These are phyloP conservation scores for Zygotorulaspora danielsina DNA, from an alignment of 805 yeast species.

Conservation along the genomic window DNA sequence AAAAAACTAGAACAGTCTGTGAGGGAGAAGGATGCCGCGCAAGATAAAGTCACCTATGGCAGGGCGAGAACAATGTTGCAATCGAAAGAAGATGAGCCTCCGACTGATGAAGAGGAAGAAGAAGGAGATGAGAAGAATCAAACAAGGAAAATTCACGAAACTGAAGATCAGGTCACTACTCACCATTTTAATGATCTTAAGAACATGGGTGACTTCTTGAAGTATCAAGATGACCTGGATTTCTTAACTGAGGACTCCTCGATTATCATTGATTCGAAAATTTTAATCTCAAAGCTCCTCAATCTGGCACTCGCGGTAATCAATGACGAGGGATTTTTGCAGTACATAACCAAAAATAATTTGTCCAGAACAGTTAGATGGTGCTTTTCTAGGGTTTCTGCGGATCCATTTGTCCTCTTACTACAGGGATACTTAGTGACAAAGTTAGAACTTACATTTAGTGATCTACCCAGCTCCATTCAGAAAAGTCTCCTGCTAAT, in stretches of 20 bases:
- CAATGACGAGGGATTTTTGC: constrained; percentile 18
- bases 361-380: constrained; percentile 23
- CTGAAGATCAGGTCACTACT: constrained; percentile 9
- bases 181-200: constrained; percentile 29
- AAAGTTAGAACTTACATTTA: constrained; percentile 8
- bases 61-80: constrained; percentile 23
- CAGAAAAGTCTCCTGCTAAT: constrained; percentile 4
- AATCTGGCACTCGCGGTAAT: constrained; percentile 20
- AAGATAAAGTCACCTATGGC: constrained; percentile 19
- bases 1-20: constrained; percentile 8
- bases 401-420: constrained; percentile 11
- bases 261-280: constrained; percentile 1
- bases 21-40: constrained; percentile 8
- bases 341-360: constrained; percentile 19
- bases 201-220: constrained; percentile 35
- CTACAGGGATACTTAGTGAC: constrained; percentile 19
- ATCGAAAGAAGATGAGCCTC: constrained; percentile 13
- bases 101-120: constrained; percentile 11
- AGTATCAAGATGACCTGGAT: constrained; percentile 37
- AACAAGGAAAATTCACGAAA: neutral
- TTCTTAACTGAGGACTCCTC: constrained; percentile 28
- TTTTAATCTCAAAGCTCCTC: constrained; percentile 20
- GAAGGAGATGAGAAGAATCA: constrained; percentile 6
- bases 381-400: constrained; percentile 12
- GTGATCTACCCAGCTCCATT: constrained; percentile 8